Base-by-base conservation (phyloP, 116 monocot species). In the Cymodocea nodosa region DNA sequence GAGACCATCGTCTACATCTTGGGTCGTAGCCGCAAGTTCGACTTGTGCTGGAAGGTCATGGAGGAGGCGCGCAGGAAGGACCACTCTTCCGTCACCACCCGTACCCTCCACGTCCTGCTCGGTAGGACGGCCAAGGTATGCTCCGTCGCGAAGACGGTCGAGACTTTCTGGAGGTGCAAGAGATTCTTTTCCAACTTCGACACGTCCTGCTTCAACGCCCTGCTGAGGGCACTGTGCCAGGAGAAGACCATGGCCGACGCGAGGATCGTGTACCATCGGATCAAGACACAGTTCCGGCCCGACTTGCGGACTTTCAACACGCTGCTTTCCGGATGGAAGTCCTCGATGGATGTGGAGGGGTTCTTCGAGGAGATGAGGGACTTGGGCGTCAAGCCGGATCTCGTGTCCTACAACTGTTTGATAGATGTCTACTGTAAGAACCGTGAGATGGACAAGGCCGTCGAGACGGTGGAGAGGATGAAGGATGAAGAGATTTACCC, bases 1-100 rank as follows among this genome's bases (percentile, higher is more conserved):
- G 89, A 94, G 71, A 94, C 89, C 70, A 74, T 89, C 65, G 81
- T 94, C 56, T 89, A 89, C 64, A 70, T 94, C 51, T 82, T 94
- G 35, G 89, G 82, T 70, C 82, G 94, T 5, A 48, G 67, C 69
- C 79, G 94, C 12, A 58, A 60, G 17, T 89, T 94, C 76, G 70
- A 56, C n/a, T 63, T 76, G 15, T 62, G 49, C 56, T 87, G 79
- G 82, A 14, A 34, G 17, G 53, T 94, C 22, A 77, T 94, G 9
- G 51, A 35, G 37, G 75, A 75, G 23, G 78, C 74, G 72, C 65
- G 64, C 20, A 68, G 67, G 11, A 65, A 60, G 39, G 76, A 86
- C 50, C 84, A 62, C 5, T 50, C 54, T 44, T 58, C 71, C 68
- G 55, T 94, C 66, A 84, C 86, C 16, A 22, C 78, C 9, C 68